Conservation (phyloP, 2,329 filamentous ascomycete genomes). For the Lachnellula occidentalis region DNA sequence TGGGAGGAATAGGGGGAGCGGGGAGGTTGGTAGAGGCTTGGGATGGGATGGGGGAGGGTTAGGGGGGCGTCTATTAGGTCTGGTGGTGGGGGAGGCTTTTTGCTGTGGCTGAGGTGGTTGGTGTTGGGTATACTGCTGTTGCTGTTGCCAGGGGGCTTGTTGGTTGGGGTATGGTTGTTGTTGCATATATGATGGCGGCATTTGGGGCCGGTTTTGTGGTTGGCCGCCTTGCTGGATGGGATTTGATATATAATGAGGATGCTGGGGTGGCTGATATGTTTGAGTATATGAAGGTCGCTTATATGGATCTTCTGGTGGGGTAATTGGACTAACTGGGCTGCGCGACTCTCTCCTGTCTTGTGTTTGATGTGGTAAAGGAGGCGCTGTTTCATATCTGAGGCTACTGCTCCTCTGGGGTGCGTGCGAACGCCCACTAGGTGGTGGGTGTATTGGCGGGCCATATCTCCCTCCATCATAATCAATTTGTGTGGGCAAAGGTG, state of each 20-base stretch:
- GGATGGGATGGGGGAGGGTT: conserved; percentile 44
- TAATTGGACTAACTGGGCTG: conserved; percentile 27
- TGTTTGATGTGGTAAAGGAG: conserved; percentile 29
- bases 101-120: conserved; percentile 33
- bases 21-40: conserved; percentile 42
- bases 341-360: conserved; percentile 20
- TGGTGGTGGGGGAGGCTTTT: conserved; percentile 31
- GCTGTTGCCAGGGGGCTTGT: conserved; percentile 25
- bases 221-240: conserved; percentile 10
- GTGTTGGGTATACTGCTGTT: conserved; percentile 27
- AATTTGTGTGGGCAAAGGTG: conserved; percentile 27
- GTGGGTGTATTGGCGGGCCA: conserved; percentile 17
- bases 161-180: conserved; percentile 20
- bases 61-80: conserved; percentile 53
- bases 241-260: conserved; percentile 8
- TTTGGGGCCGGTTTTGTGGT: conserved; percentile 13
- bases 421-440: conserved; percentile 15
- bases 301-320: conserved; percentile 19
- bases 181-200: conserved; percentile 18
- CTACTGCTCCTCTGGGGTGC: conserved; percentile 30
- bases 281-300: conserved; percentile 17
- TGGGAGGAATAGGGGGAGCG: conserved; percentile 85
- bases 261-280: conserved; percentile 18
- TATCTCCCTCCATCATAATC: conserved; percentile 18
- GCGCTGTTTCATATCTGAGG: conserved; percentile 27